phyloP scores from a whole-genome alignment of 202 grass and related monocot genomes.

The Cymbopogon flexuosus region DNA sequence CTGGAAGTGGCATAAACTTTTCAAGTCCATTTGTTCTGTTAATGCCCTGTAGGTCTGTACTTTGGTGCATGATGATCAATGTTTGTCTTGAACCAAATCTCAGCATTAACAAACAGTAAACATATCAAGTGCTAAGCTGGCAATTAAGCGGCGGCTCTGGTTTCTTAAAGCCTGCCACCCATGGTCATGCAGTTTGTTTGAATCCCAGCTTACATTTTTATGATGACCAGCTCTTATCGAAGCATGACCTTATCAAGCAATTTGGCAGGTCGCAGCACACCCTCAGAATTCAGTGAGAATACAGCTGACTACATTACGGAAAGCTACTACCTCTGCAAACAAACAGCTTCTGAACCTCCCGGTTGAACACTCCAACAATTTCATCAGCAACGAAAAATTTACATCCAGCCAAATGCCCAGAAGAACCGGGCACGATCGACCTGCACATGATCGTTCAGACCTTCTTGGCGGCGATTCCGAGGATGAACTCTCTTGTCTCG shows the following conservation, averaged over 20 bases:
- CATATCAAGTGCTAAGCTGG: background rate
- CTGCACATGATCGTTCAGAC: slow-evolving; percentile 26
- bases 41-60: too few species aligned
- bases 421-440: background rate
- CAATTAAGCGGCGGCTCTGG: background rate
- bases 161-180: background rate
- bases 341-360: slow-evolving; percentile 12
- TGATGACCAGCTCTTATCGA: background rate
- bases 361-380: background rate
- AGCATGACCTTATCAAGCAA: background rate
- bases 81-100: background rate
- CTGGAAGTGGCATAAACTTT: background rate
- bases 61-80: background rate
- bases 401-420: background rate
- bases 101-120: background rate
- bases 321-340: slow-evolving; percentile 24
- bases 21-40: background rate
- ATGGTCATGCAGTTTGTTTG: background rate
- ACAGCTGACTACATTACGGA: background rate
- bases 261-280: background rate
- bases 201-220: background rate
- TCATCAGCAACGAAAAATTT: background rate
- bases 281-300: background rate
- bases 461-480: slow-evolving; percentile 40
- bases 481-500: slow-evolving; percentile 69